Percentiles rank a stretch among this genome's conserved stretches.
Conservation (phyloP, 2,329 filamentous ascomycete genomes). For the Botrytis tulipae region DNA sequence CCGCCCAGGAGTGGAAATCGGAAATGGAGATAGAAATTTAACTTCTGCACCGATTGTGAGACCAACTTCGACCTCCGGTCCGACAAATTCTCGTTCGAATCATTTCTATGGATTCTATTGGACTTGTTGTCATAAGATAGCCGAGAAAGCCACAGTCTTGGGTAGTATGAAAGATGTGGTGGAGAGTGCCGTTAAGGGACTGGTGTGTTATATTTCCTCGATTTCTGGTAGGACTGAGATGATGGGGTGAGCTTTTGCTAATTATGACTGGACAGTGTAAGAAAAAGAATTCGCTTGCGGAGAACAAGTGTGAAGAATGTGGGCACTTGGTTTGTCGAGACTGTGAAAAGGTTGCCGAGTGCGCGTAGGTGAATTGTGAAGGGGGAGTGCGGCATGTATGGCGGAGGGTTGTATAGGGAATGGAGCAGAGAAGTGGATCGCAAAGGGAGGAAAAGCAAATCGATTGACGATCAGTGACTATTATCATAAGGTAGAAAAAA, state of each 20-base stretch:
- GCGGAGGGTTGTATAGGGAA: background rate
- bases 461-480: background rate
- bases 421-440: background rate
- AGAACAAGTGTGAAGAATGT: conserved; percentile 14
- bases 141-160: background rate
- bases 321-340: background rate
- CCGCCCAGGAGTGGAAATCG: background rate
- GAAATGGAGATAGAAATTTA: background rate
- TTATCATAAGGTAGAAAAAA: background rate
- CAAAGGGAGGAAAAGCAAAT: background rate
- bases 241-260: background rate
- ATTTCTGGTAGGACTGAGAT: background rate
- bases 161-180: background rate
- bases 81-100: background rate
- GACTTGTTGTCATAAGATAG: conserved; percentile 2
- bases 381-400: too few species aligned
- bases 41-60: background rate
- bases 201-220: background rate
- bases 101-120: conserved; percentile 11
- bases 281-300: background rate
- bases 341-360: conserved; percentile 6
- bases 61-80: background rate
- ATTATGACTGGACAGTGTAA: background rate
- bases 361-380: background rate
- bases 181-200: background rate